Percentiles rank a stretch among this genome's conserved stretches.
phyloP scores from a whole-genome alignment of 208 protist genomes.

The Acanthamoeba castellanii region DNA sequence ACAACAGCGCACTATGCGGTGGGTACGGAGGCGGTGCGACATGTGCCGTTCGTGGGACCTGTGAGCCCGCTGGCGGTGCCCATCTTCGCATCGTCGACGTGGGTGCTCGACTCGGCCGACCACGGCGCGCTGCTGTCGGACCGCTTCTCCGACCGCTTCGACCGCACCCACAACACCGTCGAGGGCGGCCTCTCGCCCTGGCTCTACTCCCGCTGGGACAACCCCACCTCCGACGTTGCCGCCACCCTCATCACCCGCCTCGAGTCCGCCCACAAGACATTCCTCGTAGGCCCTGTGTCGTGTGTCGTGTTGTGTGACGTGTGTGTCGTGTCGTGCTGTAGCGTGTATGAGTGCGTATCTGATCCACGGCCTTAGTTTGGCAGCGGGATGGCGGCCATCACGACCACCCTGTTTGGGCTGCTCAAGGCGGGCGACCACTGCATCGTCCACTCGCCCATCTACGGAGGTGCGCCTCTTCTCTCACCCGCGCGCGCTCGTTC shows the following conservation, averaged over 20 bases:
- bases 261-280: conserved; percentile 65
- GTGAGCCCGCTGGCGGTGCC: conserved; percentile 42
- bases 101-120: conserved; percentile 37
- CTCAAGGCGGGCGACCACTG: conserved; percentile 47
- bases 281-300: not conserved
- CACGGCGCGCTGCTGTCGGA: conserved; percentile 34
- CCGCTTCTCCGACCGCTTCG: conserved; percentile 29
- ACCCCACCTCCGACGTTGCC: conserved; percentile 18
- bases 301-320: not conserved
- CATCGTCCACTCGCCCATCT: conserved; percentile 27
- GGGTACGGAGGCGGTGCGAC: conserved; percentile 17
- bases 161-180: conserved; percentile 17
- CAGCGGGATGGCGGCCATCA: conserved; percentile 71
- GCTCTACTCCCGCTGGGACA: conserved; percentile 58
- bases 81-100: conserved; percentile 46
- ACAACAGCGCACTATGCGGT: not conserved
- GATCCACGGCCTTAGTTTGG: not conserved
- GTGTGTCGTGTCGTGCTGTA: too few relatives aligned
- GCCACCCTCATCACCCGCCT: conserved; percentile 58
- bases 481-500: not conserved
- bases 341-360: not conserved
- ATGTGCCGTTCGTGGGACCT: conserved; percentile 4
- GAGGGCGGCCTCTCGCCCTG: conserved; percentile 48
- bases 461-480: not conserved
- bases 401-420: conserved; percentile 32